Conservation (phyloP, 495 filamentous ascomycete genomes). For the Clohesyomyces aquaticus region DNA sequence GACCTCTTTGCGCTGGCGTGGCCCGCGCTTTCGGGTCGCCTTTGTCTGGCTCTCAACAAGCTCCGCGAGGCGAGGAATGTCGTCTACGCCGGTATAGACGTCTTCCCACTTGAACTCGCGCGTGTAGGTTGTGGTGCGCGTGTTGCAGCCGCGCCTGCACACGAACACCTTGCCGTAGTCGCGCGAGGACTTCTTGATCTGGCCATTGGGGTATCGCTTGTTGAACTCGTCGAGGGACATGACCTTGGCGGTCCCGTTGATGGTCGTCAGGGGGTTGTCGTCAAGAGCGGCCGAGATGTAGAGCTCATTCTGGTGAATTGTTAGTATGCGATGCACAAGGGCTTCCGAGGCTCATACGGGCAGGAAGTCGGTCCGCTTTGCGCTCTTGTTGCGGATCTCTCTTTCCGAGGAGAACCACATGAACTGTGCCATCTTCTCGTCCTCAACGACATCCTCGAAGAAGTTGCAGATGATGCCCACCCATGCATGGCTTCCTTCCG, state of each 20-base stretch:
- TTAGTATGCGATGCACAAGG: constrained; percentile 12
- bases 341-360: constrained; percentile 51
- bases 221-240: constrained; percentile 71
- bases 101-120: constrained; percentile 93
- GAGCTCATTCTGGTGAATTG: constrained; percentile 73
- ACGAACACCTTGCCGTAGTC: constrained; percentile 89
- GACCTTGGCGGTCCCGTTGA: constrained; percentile 84
- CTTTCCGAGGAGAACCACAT: constrained; percentile 91
- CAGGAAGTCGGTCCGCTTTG: constrained; percentile 79
- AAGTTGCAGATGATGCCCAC: constrained; percentile 86
- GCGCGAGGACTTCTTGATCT: constrained; percentile 69
- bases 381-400: constrained; percentile 80
- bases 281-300: constrained; percentile 89
- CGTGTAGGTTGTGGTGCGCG: constrained; percentile 85
- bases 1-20: constrained; percentile 46
- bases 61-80: constrained; percentile 65
- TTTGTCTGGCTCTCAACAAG: constrained; percentile 72
- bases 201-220: constrained; percentile 72
- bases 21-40: constrained; percentile 62
- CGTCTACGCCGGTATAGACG: constrained; percentile 66
- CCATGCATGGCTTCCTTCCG: constrained; percentile 85
- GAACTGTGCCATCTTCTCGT: constrained; percentile 67
- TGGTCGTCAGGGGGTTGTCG: constrained; percentile 79
- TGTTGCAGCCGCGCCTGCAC: constrained; percentile 86
- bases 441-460: constrained; percentile 52